Conservation (phyloP, 2,329 filamentous ascomycete species). For the Hymenoscyphus albidus region DNA sequence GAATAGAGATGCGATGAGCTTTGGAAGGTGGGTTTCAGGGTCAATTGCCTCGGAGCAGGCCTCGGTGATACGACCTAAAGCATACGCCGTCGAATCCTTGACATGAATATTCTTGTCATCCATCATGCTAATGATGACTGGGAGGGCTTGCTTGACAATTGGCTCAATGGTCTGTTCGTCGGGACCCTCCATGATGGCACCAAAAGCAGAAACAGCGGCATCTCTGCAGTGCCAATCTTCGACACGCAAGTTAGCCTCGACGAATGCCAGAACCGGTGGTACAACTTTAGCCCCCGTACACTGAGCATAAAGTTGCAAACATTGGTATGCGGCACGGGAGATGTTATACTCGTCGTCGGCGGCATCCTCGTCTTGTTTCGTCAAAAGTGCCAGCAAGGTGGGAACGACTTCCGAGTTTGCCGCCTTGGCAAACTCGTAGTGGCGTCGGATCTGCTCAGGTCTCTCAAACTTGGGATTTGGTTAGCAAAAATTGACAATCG, state of each 20-base stretch:
- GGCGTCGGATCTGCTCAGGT: slow-evolving; percentile 66
- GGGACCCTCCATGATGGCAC: slow-evolving; percentile 97
- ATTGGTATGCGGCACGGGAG: slow-evolving; percentile 92
- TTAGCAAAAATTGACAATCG: slow-evolving; percentile 1
- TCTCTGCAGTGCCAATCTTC: slow-evolving; percentile 96
- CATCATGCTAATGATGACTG: slow-evolving; percentile 87
- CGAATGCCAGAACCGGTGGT: slow-evolving; percentile 80
- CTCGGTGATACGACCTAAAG: slow-evolving; percentile 93
- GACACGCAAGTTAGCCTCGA: slow-evolving; percentile 82
- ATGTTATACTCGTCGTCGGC: slow-evolving; percentile 97
- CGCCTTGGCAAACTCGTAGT: slow-evolving; percentile 93
- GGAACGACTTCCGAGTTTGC: slow-evolving; percentile 93
- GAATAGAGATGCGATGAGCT: slow-evolving; percentile 85
- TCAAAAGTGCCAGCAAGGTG: slow-evolving; percentile 80
- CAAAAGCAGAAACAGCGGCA: slow-evolving; percentile 94
- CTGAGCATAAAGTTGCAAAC: slow-evolving; percentile 90
- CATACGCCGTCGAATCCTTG: slow-evolving; percentile 93
- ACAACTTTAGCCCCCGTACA: slow-evolving; percentile 83
- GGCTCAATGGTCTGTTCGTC: slow-evolving; percentile 89
- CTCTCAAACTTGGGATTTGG: slow-evolving; percentile 26
- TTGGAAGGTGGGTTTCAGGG: slow-evolving; percentile 73
- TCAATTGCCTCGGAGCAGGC: slow-evolving; percentile 90
- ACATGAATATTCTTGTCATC: slow-evolving; percentile 85
- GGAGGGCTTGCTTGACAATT: slow-evolving; percentile 91
- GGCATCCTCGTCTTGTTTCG: slow-evolving; percentile 97